phyloP scores from a whole-genome alignment of 2,329 filamentous ascomycete genomes.

The Curvularia sp. region DNA sequence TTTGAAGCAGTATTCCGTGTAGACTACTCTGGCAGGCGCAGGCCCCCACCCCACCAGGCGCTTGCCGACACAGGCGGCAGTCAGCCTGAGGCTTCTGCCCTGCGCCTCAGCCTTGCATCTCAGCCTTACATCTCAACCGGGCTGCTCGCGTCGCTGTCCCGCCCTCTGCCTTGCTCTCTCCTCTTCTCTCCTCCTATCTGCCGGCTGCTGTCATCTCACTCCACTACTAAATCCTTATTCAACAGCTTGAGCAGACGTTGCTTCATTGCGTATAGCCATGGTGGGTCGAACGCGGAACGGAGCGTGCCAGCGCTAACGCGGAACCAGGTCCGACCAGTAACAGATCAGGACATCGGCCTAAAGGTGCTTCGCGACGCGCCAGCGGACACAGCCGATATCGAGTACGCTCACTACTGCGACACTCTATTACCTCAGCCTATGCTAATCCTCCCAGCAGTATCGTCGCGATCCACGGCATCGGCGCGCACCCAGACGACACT shows the following conservation, averaged over 20 bases:
- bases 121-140: neutral
- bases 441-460: constrained; percentile 23
- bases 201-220: too few species aligned
- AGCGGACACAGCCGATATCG: constrained; percentile 22
- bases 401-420: constrained; percentile 21
- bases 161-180: too few species aligned
- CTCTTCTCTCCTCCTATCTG: too few species aligned
- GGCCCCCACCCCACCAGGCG: neutral
- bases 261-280: too few species aligned
- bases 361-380: constrained; percentile 31
- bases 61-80: constrained; percentile 1
- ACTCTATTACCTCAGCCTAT: constrained; percentile 10
- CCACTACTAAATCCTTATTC: too few species aligned
- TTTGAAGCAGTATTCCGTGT: neutral
- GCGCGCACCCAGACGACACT: constrained; percentile 38
- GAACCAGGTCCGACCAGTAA: constrained; percentile 24
- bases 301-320: constrained; percentile 12
- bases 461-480: constrained; percentile 38
- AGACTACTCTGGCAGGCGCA: neutral
- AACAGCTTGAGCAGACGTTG: too few species aligned
- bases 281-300: neutral
- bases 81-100: neutral
- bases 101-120: constrained; percentile 2
- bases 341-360: constrained; percentile 30
- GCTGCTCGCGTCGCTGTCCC: too few species aligned